A percentile compares a stretch with the other conserved stretches of the same genome.
Evolutionary conservation across 2,329 filamentous ascomycete species (phyloP).

Genomic region (Alternaria atra): DNA sequence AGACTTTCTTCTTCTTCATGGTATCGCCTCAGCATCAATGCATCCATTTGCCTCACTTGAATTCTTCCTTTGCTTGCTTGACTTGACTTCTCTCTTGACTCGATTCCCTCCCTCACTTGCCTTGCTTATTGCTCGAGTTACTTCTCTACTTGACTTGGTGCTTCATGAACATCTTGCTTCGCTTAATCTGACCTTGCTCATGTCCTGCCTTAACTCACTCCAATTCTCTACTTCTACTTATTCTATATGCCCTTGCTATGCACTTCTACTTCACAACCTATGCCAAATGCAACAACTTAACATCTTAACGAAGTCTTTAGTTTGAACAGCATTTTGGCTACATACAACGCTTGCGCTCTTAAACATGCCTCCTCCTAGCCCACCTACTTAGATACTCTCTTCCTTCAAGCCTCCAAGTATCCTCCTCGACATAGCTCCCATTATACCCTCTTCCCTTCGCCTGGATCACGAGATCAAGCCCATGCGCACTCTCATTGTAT

Average conservation of each 20-base stretch:
- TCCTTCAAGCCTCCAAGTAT: slow-evolving; percentile 56
- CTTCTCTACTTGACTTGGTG: background rate
- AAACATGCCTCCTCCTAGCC: slow-evolving; percentile 52
- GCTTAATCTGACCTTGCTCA: background rate
- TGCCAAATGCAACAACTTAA: too few species aligned
- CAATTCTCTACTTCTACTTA: background rate
- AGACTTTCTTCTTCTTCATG: background rate
- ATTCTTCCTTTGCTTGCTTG: background rate
- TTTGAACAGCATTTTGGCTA: background rate
- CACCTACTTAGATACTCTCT: slow-evolving; percentile 51
- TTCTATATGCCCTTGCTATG: background rate
- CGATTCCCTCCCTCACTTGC: background rate
- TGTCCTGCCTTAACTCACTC: background rate
- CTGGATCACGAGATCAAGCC: slow-evolving; percentile 58
- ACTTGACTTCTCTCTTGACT: background rate
- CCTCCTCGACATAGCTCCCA: slow-evolving; percentile 54
- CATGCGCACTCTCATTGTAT: slow-evolving; percentile 49
- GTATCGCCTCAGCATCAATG: slow-evolving; percentile 12
- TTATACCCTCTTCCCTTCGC: slow-evolving; percentile 52
- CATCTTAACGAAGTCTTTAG: background rate
- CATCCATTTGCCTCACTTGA: background rate
- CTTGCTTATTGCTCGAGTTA: background rate
- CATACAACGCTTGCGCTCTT: background rate
- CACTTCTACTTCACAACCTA: background rate
- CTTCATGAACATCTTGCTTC: background rate